Percentiles rank a stretch among this genome's conserved stretches.
Evolutionary conservation across 225 moss, liverwort and hornwort genomes (phyloP).

Genomic region (Marchantia polymorpha): DNA sequence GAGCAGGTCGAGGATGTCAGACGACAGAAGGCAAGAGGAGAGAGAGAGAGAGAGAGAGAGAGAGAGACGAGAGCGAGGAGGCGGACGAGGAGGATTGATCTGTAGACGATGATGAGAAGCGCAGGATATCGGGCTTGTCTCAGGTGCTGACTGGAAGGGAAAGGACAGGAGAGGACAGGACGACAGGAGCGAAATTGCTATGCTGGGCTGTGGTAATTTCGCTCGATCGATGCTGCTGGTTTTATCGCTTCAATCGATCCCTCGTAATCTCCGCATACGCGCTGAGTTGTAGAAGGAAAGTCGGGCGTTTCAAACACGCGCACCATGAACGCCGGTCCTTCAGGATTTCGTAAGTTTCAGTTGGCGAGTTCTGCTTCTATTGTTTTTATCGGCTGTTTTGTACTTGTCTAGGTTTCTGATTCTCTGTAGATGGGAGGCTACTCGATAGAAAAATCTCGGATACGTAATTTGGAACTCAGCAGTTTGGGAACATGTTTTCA

Average conservation of each 20-base stretch:
- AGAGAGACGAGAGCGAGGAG: too few species aligned
- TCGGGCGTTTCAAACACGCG: conserved; percentile 12
- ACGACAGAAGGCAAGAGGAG: too few species aligned
- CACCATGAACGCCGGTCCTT: conserved; percentile 55
- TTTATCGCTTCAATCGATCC: not conserved
- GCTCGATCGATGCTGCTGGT: conserved; percentile 9
- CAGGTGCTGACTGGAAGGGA: not conserved
- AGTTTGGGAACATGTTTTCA: not conserved
- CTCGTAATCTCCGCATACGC: not conserved
- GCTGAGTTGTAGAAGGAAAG: conserved; percentile 2
- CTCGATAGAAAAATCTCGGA: not conserved
- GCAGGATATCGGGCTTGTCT: not conserved
- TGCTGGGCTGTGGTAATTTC: not conserved
- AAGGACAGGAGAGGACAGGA: not conserved
- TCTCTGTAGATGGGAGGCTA: not conserved
- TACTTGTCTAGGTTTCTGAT: not conserved
- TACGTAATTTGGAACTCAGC: too few species aligned
- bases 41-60: too few species aligned
- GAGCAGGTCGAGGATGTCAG: too few species aligned
- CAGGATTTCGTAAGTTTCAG: conserved; percentile 44
- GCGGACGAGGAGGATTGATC: too few species aligned
- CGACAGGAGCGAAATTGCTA: not conserved
- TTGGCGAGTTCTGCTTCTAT: not conserved
- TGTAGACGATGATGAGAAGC: not conserved
- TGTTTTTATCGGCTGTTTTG: not conserved